These are phyloP conservation scores for Nicotiana noctiflora DNA, from an alignment of 257 asterid genomes.

Conservation along the genomic window DNA sequence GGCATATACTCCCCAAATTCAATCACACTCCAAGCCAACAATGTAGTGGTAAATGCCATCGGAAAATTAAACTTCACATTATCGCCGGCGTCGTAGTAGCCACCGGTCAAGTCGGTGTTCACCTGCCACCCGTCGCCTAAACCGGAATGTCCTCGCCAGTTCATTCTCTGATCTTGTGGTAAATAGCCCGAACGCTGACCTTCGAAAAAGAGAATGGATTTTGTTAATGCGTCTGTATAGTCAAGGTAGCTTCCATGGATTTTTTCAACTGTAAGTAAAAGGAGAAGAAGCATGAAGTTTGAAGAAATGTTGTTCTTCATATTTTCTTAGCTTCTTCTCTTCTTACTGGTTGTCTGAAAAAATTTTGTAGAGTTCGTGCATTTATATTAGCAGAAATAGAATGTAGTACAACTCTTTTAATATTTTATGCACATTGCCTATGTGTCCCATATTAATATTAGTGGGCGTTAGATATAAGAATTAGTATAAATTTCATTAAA, in stretches of 20 bases:
- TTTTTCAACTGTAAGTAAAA: neutral
- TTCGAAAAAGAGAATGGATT: slow-evolving; percentile 75
- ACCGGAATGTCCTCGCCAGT: slow-evolving; percentile 84
- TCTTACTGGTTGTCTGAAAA: neutral
- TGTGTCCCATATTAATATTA: too few species aligned
- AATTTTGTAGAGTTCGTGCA: neutral
- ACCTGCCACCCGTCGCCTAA: slow-evolving; percentile 71
- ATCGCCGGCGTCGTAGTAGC: slow-evolving; percentile 96
- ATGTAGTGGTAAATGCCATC: slow-evolving; percentile 95
- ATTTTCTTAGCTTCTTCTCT: neutral
- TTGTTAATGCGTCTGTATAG: slow-evolving; percentile 73
- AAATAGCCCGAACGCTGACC: slow-evolving; percentile 89
- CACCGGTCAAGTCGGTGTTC: slow-evolving; percentile 68
- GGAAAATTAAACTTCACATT: slow-evolving; percentile 86
- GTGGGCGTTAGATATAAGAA: too few species aligned
- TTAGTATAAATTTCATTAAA: too few species aligned
- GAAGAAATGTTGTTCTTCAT: neutral
- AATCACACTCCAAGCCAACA: slow-evolving; percentile 91
- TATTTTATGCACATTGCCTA: neutral
- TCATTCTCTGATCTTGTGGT: slow-evolving; percentile 74
- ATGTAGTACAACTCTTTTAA: neutral
- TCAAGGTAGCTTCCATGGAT: slow-evolving; percentile 41
- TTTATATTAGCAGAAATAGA: neutral
- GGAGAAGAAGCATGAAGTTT: neutral
- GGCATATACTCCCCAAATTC: slow-evolving; percentile 81